Evolutionary conservation across 345 rosid species (phyloP).

Genomic region (Toxicodendron radicans): DNA sequence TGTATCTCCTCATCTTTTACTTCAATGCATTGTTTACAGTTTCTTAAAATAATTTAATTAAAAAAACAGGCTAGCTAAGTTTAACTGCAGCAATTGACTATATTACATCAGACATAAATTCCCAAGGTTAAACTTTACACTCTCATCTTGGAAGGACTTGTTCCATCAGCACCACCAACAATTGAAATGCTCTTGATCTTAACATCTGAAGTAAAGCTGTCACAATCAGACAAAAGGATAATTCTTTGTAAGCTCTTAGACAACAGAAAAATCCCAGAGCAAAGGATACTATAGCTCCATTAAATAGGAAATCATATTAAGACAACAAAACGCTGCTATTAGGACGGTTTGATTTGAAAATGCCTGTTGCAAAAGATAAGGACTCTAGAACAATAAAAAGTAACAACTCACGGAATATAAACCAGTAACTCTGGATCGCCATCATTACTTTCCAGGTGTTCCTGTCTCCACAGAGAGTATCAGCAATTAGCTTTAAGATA

Average conservation of each 20-base stretch:
- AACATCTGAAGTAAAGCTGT: constrained; percentile 92
- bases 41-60: too few relatives aligned
- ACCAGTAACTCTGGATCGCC: constrained; percentile 97
- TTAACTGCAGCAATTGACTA: background rate
- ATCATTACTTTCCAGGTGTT: constrained; percentile 84
- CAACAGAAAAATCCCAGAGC: background rate
- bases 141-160: constrained; percentile 94
- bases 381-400: background rate
- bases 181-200: constrained; percentile 92
- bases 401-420: constrained; percentile 73
- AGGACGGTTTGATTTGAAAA: too few relatives aligned
- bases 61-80: too few relatives aligned
- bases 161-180: constrained; percentile 88
- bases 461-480: constrained; percentile 42
- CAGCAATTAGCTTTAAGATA: background rate
- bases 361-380: background rate
- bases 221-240: constrained; percentile 16
- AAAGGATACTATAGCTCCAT: background rate
- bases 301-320: background rate
- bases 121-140: constrained; percentile 55
- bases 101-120: background rate
- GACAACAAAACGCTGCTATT: background rate
- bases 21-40: too few relatives aligned
- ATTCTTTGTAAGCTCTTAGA: background rate
- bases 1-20: too few relatives aligned